phyloP scores from a whole-genome alignment of 495 filamentous ascomycete genomes.

The Umbilicaria muhlenbergii region DNA sequence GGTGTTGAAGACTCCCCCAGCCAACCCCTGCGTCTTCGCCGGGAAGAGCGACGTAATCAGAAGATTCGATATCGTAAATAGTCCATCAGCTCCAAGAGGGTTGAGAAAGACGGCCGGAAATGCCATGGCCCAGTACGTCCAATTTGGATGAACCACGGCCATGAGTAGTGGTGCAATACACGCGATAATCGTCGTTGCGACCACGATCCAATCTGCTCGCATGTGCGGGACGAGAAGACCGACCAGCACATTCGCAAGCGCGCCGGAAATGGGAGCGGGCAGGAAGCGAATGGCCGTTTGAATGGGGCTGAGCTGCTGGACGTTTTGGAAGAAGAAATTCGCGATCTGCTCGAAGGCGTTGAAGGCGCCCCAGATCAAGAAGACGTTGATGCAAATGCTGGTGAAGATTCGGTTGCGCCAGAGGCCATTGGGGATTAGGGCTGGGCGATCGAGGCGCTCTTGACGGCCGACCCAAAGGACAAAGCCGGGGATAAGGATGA shows the following conservation, averaged over 20 bases:
- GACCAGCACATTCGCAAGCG: slow-evolving; percentile 10
- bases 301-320: slow-evolving; percentile 25
- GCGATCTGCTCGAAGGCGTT: slow-evolving; percentile 32
- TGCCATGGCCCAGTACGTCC: slow-evolving; percentile 15
- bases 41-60: slow-evolving; percentile 36
- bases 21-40: slow-evolving; percentile 31
- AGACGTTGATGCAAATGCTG: slow-evolving; percentile 32
- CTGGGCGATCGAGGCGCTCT: slow-evolving; percentile 21
- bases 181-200: slow-evolving; percentile 6
- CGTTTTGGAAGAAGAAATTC: slow-evolving; percentile 38
- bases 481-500: slow-evolving; percentile 29
- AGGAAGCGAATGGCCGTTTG: slow-evolving; percentile 23
- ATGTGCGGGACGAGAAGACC: slow-evolving; percentile 13
- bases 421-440: slow-evolving; percentile 35
- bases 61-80: slow-evolving; percentile 47
- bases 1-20: slow-evolving; percentile 46
- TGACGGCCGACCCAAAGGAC: slow-evolving; percentile 29
- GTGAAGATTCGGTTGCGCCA: slow-evolving; percentile 35
- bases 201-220: slow-evolving; percentile 11
- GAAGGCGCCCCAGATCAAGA: slow-evolving; percentile 33
- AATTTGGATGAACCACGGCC: slow-evolving; percentile 19
- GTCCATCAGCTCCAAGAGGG: slow-evolving; percentile 38
- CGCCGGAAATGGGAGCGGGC: slow-evolving; percentile 15
- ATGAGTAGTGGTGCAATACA: slow-evolving; percentile 16
- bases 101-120: slow-evolving; percentile 27